Evolutionary conservation across 202 grass and related monocot species (phyloP).

Genomic region (Elaeis oleifera): DNA sequence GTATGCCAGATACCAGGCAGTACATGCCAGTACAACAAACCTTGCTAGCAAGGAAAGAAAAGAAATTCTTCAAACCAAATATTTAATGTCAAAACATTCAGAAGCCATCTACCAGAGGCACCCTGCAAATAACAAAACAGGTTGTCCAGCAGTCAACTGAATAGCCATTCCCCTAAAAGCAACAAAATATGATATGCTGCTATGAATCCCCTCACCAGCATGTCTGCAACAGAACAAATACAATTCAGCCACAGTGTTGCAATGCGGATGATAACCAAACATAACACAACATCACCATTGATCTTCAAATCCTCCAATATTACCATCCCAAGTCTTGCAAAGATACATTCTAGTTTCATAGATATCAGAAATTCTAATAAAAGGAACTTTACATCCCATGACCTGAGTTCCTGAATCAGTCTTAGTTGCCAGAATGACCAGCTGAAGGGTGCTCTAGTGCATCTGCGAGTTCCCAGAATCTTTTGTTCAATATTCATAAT

Average conservation of each 20-base stretch:
- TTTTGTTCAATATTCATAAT: constrained; percentile 63
- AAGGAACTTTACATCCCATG: constrained; percentile 21
- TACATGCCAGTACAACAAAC: too few relatives aligned
- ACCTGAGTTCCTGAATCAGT: constrained; percentile 57
- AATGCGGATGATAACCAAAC: constrained; percentile 10
- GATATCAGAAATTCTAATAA: constrained; percentile 20
- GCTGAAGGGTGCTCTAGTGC: constrained; percentile 57
- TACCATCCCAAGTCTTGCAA: constrained; percentile 14
- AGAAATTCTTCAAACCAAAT: too few relatives aligned
- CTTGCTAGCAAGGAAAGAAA: too few relatives aligned
- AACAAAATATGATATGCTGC: constrained; percentile 37
- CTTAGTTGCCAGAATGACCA: constrained; percentile 47
- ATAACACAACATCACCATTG: constrained; percentile 16
- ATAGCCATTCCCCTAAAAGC: constrained; percentile 14
- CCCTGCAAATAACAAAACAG: constrained; percentile 31
- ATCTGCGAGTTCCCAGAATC: constrained; percentile 70
- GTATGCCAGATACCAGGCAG: too few relatives aligned
- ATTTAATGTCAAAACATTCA: too few relatives aligned
- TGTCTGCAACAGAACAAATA: constrained; percentile 51
- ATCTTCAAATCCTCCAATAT: constrained; percentile 24
- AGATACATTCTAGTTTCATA: constrained; percentile 5
- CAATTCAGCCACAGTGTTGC: constrained; percentile 33
- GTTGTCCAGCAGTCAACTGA: constrained; percentile 17
- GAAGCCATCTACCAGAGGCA: too few relatives aligned
- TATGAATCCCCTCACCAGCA: constrained; percentile 31